These are phyloP conservation scores for Xylaria arbuscula DNA, from an alignment of 2,329 filamentous ascomycete species.

Conservation along the genomic window DNA sequence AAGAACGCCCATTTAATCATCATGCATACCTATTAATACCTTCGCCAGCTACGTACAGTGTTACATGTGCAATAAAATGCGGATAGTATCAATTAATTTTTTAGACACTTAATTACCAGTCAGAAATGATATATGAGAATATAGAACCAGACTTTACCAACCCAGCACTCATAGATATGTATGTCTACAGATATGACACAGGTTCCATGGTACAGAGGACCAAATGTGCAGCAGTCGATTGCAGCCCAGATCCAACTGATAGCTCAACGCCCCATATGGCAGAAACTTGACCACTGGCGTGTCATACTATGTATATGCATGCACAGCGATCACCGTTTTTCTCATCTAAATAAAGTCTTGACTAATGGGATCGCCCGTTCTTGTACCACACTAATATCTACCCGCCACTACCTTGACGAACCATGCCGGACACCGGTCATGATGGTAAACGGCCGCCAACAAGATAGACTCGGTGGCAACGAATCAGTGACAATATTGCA, in stretches of 20 bases:
- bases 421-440: conserved; percentile 13
- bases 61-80: not conserved
- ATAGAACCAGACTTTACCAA: not conserved
- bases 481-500: conserved; percentile 14
- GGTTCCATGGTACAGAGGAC: too few relatives aligned
- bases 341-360: conserved; percentile 7
- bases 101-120: not conserved
- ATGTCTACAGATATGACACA: too few relatives aligned
- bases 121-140: not conserved
- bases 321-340: conserved; percentile 27
- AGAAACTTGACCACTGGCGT: conserved; percentile 10
- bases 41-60: not conserved
- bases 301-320: not conserved
- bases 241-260: not conserved
- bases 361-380: conserved; percentile 31
- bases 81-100: not conserved
- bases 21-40: not conserved
- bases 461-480: conserved; percentile 14
- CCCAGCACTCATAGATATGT: not conserved
- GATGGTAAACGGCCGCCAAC: conserved; percentile 2
- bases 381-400: not conserved
- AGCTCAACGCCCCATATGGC: conserved; percentile 6
- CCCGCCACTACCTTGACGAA: conserved; percentile 18
- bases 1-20: not conserved
- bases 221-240: too few relatives aligned